These are phyloP conservation scores for Myxozyma kluyveri DNA, from an alignment of 805 yeast genomes.

Conservation along the genomic window DNA sequence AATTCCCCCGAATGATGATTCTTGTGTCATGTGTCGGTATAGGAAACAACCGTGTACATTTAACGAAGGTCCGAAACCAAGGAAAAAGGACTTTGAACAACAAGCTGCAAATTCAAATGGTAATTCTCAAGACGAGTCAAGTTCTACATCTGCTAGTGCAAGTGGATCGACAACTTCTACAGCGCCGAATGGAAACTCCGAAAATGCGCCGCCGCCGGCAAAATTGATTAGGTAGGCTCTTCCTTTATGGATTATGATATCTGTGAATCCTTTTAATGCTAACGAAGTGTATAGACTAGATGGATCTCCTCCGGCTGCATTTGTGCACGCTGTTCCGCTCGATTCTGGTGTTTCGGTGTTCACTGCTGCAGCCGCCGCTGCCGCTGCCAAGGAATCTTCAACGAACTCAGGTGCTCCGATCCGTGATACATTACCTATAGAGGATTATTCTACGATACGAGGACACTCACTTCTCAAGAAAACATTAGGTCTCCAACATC, in stretches of 20 bases:
- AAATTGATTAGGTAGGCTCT: no score
- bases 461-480: slow-evolving; percentile 64
- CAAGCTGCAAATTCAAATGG: slow-evolving; percentile 1
- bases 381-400: not conserved
- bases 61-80: slow-evolving; percentile 50
- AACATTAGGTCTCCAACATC: slow-evolving; percentile 75
- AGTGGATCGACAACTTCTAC: not conserved
- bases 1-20: slow-evolving; percentile 53
- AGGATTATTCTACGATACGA: slow-evolving; percentile 63
- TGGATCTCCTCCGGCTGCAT: not conserved
- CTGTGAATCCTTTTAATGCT: no score
- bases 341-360: slow-evolving; percentile 2
- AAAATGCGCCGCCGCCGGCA: not conserved
- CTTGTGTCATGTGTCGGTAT: slow-evolving; percentile 66
- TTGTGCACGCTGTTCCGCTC: not conserved
- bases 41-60: slow-evolving; percentile 79
- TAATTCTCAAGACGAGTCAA: not conserved
- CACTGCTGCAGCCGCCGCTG: slow-evolving; percentile 1
- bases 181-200: not conserved
- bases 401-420: no score
- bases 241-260: no score
- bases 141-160: not conserved
- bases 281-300: no score
- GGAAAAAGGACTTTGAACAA: slow-evolving; percentile 38
- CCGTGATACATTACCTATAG: slow-evolving; percentile 47